Conservation (phyloP, 192 early-diverging fungal genomes). For the Chytriomyces sp. region DNA sequence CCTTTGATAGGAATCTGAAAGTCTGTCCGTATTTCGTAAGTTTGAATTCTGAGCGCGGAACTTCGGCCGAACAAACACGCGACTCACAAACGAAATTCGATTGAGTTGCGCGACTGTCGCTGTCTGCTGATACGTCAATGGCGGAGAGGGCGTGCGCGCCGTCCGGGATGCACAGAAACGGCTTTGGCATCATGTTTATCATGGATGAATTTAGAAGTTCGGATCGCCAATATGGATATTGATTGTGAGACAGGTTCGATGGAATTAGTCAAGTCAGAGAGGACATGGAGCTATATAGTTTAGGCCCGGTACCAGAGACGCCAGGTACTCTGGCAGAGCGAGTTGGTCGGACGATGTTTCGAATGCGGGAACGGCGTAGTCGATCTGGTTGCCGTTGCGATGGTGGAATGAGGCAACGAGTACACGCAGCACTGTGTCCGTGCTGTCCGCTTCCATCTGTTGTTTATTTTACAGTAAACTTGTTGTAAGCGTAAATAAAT, state of each 20-base stretch:
- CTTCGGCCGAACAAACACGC: neutral
- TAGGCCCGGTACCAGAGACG: neutral
- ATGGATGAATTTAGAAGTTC: neutral
- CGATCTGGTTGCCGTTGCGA: slow-evolving; percentile 34
- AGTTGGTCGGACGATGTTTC: neutral
- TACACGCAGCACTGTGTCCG: slow-evolving; percentile 11
- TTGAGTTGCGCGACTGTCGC: neutral
- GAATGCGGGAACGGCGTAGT: slow-evolving; percentile 27
- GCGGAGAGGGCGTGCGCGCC: slow-evolving; percentile 15
- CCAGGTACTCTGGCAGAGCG: slow-evolving; percentile 14
- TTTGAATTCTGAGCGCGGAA: neutral
- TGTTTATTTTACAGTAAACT: slow-evolving; percentile 16
- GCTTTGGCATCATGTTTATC: slow-evolving; percentile 1
- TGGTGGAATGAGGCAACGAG: slow-evolving; percentile 33
- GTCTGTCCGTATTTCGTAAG: slow-evolving; percentile 7
- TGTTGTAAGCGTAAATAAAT: too few relatives aligned
- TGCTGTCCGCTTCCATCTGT: neutral
- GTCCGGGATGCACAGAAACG: slow-evolving; percentile 30
- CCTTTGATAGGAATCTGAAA: slow-evolving; percentile 19
- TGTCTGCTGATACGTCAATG: neutral
- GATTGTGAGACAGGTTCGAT: too few relatives aligned
- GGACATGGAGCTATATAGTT: neutral
- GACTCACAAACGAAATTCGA: slow-evolving; percentile 14
- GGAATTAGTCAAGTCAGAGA: too few relatives aligned
- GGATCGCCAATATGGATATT: too few relatives aligned